phyloP scores from a whole-genome alignment of 2,329 filamentous ascomycete species.

The Clarireedia monteithiana region DNA sequence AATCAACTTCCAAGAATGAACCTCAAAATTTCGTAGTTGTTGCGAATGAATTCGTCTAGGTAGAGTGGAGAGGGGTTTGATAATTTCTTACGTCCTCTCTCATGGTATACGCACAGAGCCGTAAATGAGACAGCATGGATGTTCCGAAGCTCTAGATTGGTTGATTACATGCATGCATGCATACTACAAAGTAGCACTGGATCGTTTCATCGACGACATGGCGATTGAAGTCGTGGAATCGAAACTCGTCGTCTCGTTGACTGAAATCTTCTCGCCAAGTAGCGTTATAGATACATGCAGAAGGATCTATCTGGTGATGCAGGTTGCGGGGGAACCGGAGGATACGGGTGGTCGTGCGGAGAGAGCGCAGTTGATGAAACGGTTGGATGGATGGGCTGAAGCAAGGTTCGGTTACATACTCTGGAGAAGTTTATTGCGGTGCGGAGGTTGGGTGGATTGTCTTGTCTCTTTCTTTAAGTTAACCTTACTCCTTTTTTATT shows the following conservation, averaged over 20 bases:
- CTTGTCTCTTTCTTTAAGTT: background rate
- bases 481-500: no score
- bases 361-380: constrained; percentile 32
- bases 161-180: constrained; percentile 33
- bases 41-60: no score
- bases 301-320: constrained; percentile 29
- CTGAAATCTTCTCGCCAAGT: constrained; percentile 34
- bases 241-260: constrained; percentile 31
- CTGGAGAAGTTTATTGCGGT: constrained; percentile 15
- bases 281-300: constrained; percentile 32
- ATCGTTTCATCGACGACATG: constrained; percentile 37
- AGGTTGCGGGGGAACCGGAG: constrained; percentile 36
- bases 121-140: constrained; percentile 28
- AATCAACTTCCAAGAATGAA: no score
- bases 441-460: constrained; percentile 6
- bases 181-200: constrained; percentile 38
- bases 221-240: constrained; percentile 36
- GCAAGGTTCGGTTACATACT: constrained; percentile 29
- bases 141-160: constrained; percentile 26
- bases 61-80: no score
- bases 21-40: no score
- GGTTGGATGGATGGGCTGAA: constrained; percentile 33
- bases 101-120: constrained; percentile 14
- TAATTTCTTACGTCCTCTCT: no score
- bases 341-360: constrained; percentile 27